Evolutionary conservation across 1,284 basidiomycete species (phyloP), one percentile per base, ranked within the genome.

Genomic region (Apiotrichum gracile): DNA sequence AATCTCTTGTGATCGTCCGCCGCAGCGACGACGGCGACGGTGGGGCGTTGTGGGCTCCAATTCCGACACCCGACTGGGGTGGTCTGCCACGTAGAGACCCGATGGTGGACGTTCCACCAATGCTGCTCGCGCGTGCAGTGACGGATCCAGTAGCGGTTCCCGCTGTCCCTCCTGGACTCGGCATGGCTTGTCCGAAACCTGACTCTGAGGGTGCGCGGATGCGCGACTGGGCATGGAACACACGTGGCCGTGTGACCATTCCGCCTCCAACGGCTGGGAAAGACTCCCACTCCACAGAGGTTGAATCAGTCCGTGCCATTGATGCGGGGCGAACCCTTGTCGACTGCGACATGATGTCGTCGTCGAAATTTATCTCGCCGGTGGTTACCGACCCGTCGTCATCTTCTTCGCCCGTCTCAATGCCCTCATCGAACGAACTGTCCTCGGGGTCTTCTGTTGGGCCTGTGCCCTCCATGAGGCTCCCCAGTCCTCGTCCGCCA

Each of bases 241-340:
- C 79, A 5, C 88, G 76, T 0, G 87, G 88, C 22, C 86, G 79
- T 3, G 85, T 85, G 54, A 89, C 79, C 0, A 80, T 81, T 1
- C 87, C 86, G 25, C 87, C 87, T 29, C 87, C 86, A 12, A 88
- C 83, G 14, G 87, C 86, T 2, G 86, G 85, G 55, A 87, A 82
- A 0, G 83, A 66, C 51, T 74, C 72, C 68, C 69, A 75, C 42
- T 71, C 63, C 25, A 45, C 19, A 19, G 22, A n/a, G 25, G 27
- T 1, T 33, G 22, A 26, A 2, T 7, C n/a, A 16, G 39, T 47
- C 19, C 14, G 17, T 8, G 33, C 37, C 26, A 19, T 14, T 31
- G 21, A 34, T 27, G 63, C 61, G 19, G 65, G 60, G 54, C 65
- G 60, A 3, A 25, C 21, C 9, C 39, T 66, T 61, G 19, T 63